Evolutionary conservation across 2,329 filamentous ascomycete genomes (phyloP).

Genomic region (Phoma sp.): DNA sequence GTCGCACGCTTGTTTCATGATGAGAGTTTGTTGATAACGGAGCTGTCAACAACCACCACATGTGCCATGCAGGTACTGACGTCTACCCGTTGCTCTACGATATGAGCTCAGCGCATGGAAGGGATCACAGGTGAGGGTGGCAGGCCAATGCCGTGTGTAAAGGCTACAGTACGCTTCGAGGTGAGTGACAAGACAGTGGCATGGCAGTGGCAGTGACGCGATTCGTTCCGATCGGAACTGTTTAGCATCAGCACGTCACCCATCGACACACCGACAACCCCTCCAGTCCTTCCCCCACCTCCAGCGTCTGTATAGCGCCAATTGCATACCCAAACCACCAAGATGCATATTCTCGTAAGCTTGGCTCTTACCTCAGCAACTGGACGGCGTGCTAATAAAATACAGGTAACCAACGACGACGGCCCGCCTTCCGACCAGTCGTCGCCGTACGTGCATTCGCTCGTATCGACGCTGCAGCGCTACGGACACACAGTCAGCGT

Average conservation of each 20-base stretch:
- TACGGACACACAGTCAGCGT: slow-evolving; percentile 90
- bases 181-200: neutral
- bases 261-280: neutral
- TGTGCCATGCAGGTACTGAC: slow-evolving; percentile 4
- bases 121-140: neutral
- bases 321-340: slow-evolving; percentile 10
- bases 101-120: neutral
- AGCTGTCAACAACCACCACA: neutral
- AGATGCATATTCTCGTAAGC: slow-evolving; percentile 50
- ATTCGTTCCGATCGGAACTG: slow-evolving; percentile 25
- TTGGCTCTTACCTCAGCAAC: neutral
- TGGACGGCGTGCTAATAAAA: slow-evolving; percentile 4
- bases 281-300: slow-evolving; percentile 6
- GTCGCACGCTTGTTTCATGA: neutral
- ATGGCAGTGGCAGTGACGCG: neutral
- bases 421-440: slow-evolving; percentile 58
- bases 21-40: neutral
- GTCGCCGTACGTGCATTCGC: slow-evolving; percentile 57
- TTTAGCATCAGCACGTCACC: slow-evolving; percentile 16
- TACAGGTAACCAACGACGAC: slow-evolving; percentile 59
- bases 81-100: neutral
- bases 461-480: slow-evolving; percentile 55
- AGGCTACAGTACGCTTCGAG: neutral
- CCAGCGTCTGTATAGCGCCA: slow-evolving; percentile 7
- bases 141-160: neutral